These are phyloP conservation scores for Conidiobolus incongruus DNA, from an alignment of 371 early-diverging fungal genomes.

Conservation along the genomic window DNA sequence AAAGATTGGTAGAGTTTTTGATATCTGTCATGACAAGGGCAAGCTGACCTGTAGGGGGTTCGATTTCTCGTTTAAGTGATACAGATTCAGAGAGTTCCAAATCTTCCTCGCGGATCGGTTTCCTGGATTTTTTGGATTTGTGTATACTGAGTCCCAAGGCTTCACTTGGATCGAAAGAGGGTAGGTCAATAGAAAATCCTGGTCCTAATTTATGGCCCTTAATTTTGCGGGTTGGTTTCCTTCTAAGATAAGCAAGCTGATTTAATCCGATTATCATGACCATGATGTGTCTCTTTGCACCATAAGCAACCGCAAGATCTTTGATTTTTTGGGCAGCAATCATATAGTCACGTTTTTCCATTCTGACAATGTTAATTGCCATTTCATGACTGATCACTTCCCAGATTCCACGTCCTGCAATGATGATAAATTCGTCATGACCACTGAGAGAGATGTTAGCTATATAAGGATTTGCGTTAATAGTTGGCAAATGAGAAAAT, in stretches of 20 bases:
- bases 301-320: conserved; percentile 68
- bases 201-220: no score
- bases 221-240: no score
- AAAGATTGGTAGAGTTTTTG: conserved; percentile 78
- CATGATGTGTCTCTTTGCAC: conserved; percentile 48
- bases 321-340: conserved; percentile 60
- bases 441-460: conserved; percentile 40
- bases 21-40: conserved; percentile 89
- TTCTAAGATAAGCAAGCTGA: no score
- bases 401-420: conserved; percentile 71
- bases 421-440: conserved; percentile 75
- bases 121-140: no score
- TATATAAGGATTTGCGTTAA: conserved; percentile 68
- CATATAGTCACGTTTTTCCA: conserved; percentile 36
- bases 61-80: conserved; percentile 46
- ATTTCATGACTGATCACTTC: conserved; percentile 53
- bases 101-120: no score
- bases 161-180: no score
- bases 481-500: conserved; percentile 52
- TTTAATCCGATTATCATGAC: conserved; percentile 70
- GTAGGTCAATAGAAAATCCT: no score
- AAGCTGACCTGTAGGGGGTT: conserved; percentile 63
- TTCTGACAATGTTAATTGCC: conserved; percentile 63
- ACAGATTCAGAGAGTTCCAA: no score
- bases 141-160: no score